phyloP scores from a whole-genome alignment of 306 rosid species.

The Argentina anserina region DNA sequence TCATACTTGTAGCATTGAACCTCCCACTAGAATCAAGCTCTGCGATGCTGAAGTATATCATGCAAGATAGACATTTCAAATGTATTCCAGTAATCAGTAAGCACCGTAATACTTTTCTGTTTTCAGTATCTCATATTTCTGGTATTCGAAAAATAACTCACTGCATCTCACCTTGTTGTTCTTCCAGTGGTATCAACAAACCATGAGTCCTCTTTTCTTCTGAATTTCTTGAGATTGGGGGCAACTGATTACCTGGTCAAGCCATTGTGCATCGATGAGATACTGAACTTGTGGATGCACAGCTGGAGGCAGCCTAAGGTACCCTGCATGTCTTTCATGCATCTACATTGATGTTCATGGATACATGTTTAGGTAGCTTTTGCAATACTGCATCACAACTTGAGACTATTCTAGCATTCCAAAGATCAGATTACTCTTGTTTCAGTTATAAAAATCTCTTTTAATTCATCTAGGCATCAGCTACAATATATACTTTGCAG shows the following conservation, averaged over 20 bases:
- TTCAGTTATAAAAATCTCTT: background rate
- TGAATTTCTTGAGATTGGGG: conserved; percentile 17
- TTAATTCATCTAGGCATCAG: background rate
- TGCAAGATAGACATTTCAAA: conserved; percentile 16
- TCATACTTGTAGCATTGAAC: conserved; percentile 11
- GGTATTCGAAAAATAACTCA: background rate
- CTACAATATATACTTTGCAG: background rate
- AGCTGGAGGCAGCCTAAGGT: conserved; percentile 8
- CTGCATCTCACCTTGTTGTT: background rate
- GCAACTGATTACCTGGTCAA: conserved; percentile 23
- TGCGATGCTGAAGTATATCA: conserved; percentile 19
- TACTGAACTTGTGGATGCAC: conserved; percentile 22
- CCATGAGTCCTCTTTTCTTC: conserved; percentile 13
- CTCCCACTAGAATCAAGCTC: conserved; percentile 13
- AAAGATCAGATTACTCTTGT: background rate
- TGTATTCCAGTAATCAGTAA: conserved; percentile 24
- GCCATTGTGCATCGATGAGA: conserved; percentile 17
- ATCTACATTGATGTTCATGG: background rate
- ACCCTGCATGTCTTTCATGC: background rate
- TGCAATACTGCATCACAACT: background rate
- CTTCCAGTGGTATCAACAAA: conserved; percentile 13
- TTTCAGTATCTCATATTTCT: background rate
- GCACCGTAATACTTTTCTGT: background rate
- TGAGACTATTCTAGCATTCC: background rate
- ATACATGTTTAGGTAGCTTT: background rate